phyloP scores from a whole-genome alignment of 2,329 filamentous ascomycete species.

The Fusarium dlaminii region DNA sequence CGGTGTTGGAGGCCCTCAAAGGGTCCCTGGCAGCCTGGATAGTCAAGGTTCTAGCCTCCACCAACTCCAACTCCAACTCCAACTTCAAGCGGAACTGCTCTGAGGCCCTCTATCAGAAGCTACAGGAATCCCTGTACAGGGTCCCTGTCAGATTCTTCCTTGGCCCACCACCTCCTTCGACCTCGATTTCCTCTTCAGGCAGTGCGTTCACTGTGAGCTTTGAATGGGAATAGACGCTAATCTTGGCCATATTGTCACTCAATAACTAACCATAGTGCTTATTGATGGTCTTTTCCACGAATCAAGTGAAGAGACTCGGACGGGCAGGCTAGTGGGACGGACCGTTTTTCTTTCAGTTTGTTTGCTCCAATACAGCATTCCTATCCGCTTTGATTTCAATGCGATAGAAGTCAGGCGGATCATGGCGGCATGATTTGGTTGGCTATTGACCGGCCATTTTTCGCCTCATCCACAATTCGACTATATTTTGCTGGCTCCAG shows the following conservation, averaged over 20 bases:
- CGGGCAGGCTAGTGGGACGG: slow-evolving; percentile 43
- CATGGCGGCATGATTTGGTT: slow-evolving; percentile 35
- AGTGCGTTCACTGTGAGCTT: slow-evolving; percentile 11
- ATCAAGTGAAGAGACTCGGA: slow-evolving; percentile 6
- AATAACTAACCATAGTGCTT: slow-evolving; percentile 32
- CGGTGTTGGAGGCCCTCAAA: slow-evolving; percentile 13
- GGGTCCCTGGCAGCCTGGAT: slow-evolving; percentile 32
- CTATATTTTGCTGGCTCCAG: slow-evolving; percentile 11
- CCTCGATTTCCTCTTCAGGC: slow-evolving; percentile 34
- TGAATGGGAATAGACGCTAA: slow-evolving; percentile 5
- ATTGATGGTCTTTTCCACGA: slow-evolving; percentile 17
- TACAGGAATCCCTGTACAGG: slow-evolving; percentile 24
- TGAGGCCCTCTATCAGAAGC: slow-evolving; percentile 34
- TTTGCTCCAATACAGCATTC: slow-evolving; percentile 14
- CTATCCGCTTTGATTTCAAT: slow-evolving; percentile 16
- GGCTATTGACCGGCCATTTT: slow-evolving; percentile 15
- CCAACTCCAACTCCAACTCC: slow-evolving; percentile 4
- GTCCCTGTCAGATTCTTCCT: slow-evolving; percentile 29
- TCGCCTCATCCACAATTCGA: slow-evolving; percentile 32
- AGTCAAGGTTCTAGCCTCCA: slow-evolving; percentile 40
- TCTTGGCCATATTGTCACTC: slow-evolving; percentile 20
- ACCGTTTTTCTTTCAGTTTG: slow-evolving; percentile 35
- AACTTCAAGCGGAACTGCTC: not conserved
- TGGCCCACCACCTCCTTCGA: slow-evolving; percentile 32
- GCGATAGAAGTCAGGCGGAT: slow-evolving; percentile 27